Evolutionary conservation across 345 rosid genomes (phyloP), one percentile per base, ranked within the genome.

Genomic region (Luvunga scandens): DNA sequence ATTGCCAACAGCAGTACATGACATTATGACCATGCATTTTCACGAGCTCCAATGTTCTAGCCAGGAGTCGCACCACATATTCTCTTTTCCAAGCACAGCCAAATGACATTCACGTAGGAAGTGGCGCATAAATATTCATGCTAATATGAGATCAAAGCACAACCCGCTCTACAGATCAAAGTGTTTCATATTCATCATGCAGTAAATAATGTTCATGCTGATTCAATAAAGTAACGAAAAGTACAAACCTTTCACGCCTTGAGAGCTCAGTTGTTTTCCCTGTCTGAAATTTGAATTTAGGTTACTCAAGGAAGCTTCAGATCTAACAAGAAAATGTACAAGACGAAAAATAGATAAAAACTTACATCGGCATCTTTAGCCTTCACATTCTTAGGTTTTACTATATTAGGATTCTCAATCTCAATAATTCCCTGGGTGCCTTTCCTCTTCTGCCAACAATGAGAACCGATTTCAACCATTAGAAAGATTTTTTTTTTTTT

Each of bases 211-310:
- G 50, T 38, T 77, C 55, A 73, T 19, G 67, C 30, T 48, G 79
- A 73, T 82, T 60, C 57, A n/a, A 28, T n/a, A 53, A 39, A 55
- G 50, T 31, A 21, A 66, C 8, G 72, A 74, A 27, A 75, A 48
- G 31, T 61, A 83, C 87, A 78, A 66, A 97, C 99, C 98, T 97
- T 87, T 97, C 98, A 69, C 98, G 97, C 91, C 98, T 92, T 7
- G 99, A 93, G 83, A 97, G 95, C 84, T 94, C 98, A 62, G 98
- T 88, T 57, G 95, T 90, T 82, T 86, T 93, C 57, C 88, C 90
- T 36, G 79, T 73, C 99, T 97, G 85, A 25, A 87, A 65, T 71
- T 67, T n/a, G 59, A 28, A 56, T 31, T 60, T 59, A 24, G 39
- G 38, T 66, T 65, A 21, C 7, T 28, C 12, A 61, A 69, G 50